These are phyloP conservation scores for Lentinus polychrous DNA, from an alignment of 1,284 basidiomycete species.

Conservation along the genomic window DNA sequence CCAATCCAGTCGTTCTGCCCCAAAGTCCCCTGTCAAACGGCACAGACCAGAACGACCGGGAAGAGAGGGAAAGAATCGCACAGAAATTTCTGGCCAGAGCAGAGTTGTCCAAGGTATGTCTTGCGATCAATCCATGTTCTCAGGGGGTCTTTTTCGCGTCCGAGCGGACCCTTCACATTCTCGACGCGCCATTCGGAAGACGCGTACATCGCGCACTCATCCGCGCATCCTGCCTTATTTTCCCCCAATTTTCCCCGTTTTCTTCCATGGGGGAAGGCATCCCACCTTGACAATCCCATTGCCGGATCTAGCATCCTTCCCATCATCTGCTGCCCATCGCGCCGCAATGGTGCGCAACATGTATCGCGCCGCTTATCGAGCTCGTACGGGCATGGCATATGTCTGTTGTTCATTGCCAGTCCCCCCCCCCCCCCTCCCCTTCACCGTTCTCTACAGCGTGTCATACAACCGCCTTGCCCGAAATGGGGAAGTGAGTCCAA, in stretches of 20 bases:
- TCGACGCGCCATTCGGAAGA: not conserved
- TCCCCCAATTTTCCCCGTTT: not conserved
- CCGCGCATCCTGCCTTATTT: not conserved
- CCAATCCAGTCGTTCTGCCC: conserved; percentile 31
- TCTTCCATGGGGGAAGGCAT: too few relatives aligned
- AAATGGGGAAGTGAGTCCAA: too few relatives aligned
- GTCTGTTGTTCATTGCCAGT: too few relatives aligned
- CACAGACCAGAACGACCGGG: conserved; percentile 23
- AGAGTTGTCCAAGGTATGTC: conserved; percentile 67
- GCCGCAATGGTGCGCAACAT: too few relatives aligned
- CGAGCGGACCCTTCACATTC: not conserved
- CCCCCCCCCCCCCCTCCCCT: too few relatives aligned
- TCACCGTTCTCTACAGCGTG: too few relatives aligned
- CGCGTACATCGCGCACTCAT: not conserved
- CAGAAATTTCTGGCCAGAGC: conserved; percentile 70
- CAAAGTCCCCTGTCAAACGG: conserved; percentile 17
- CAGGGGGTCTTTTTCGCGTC: conserved; percentile 11
- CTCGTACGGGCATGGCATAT: too few relatives aligned
- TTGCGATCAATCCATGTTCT: conserved; percentile 9
- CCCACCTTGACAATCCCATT: too few relatives aligned
- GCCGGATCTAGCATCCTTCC: too few relatives aligned
- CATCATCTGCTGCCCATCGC: too few relatives aligned
- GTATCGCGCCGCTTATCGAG: too few relatives aligned
- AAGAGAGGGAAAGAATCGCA: conserved; percentile 55
- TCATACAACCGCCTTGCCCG: too few relatives aligned